Percentiles rank a stretch among this genome's conserved stretches.
Conservation (phyloP, 129 eudicot species). For the Helichrysum umbraculigerum region DNA sequence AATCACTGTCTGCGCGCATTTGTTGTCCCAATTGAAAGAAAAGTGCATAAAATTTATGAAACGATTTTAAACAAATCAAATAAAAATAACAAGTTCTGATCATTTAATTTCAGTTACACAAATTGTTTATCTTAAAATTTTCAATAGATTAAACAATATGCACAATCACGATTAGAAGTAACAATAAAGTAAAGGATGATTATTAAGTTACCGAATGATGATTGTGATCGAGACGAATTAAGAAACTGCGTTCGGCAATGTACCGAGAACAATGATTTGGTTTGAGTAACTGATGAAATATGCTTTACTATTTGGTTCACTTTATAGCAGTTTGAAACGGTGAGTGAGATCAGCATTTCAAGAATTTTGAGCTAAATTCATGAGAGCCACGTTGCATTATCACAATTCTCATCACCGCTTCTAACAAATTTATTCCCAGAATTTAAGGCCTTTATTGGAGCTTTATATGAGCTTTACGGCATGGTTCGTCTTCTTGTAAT, state of each 20-base stretch:
- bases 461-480: background rate
- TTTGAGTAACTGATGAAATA: background rate
- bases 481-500: background rate
- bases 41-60: no score
- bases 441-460: background rate
- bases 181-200: background rate
- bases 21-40: no score
- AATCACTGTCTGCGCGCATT: no score
- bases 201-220: background rate
- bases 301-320: background rate
- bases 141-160: no score
- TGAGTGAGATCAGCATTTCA: background rate
- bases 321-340: background rate
- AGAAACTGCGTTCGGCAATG: background rate
- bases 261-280: no score
- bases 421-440: background rate
- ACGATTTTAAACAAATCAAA: no score
- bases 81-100: no score
- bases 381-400: background rate
- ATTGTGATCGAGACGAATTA: background rate
- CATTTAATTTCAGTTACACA: no score
- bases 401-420: background rate
- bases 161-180: background rate
- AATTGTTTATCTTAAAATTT: no score
- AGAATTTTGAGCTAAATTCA: background rate